Percentiles rank a stretch among this genome's conserved stretches.
phyloP scores from a whole-genome alignment of 371 early-diverging fungal species.

The Gilbertella persicaria region DNA sequence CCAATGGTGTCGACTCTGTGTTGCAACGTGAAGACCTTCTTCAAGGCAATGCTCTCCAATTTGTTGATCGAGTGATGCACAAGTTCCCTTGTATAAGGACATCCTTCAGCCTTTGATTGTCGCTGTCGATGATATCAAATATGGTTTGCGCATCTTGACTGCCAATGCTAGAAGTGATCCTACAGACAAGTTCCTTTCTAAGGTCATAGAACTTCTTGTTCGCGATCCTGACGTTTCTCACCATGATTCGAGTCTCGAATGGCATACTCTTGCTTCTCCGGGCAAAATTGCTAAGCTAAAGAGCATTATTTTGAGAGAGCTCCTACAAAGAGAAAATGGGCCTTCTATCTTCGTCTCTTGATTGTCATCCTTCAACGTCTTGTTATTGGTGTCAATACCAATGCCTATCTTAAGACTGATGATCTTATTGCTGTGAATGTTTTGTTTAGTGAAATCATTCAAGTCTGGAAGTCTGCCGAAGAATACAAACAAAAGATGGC shows the following conservation, averaged over 20 bases:
- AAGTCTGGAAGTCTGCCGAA: slow-evolving; percentile 73
- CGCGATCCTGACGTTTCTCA: slow-evolving; percentile 45
- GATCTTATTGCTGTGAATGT: slow-evolving; percentile 59
- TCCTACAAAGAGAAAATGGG: slow-evolving; percentile 55
- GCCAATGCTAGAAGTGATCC: slow-evolving; percentile 29
- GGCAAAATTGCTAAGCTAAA: slow-evolving; percentile 47
- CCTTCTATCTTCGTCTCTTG: slow-evolving; percentile 66
- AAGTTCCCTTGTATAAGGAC: slow-evolving; percentile 72
- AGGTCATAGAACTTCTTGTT: slow-evolving; percentile 50
- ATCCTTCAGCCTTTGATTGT: slow-evolving; percentile 74
- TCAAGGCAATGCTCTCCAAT: slow-evolving; percentile 74
- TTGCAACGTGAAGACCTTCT: slow-evolving; percentile 65
- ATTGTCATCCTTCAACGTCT: slow-evolving; percentile 62
- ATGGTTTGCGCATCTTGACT: slow-evolving; percentile 69
- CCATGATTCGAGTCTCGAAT: slow-evolving; percentile 34
- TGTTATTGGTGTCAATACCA: slow-evolving; percentile 50
- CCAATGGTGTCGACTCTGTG: slow-evolving; percentile 20
- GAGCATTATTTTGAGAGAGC: slow-evolving; percentile 56
- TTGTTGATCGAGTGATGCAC: slow-evolving; percentile 63
- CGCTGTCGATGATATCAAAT: slow-evolving; percentile 76
- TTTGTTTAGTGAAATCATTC: slow-evolving; percentile 65
- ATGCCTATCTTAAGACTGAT: slow-evolving; percentile 51
- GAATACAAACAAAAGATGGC: slow-evolving; percentile 67
- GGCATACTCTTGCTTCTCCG: slow-evolving; percentile 52
- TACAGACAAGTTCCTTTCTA: slow-evolving; percentile 33